These are phyloP conservation scores for Avena sativa DNA, from an alignment of 176 grass and related monocot genomes.

Conservation along the genomic window DNA sequence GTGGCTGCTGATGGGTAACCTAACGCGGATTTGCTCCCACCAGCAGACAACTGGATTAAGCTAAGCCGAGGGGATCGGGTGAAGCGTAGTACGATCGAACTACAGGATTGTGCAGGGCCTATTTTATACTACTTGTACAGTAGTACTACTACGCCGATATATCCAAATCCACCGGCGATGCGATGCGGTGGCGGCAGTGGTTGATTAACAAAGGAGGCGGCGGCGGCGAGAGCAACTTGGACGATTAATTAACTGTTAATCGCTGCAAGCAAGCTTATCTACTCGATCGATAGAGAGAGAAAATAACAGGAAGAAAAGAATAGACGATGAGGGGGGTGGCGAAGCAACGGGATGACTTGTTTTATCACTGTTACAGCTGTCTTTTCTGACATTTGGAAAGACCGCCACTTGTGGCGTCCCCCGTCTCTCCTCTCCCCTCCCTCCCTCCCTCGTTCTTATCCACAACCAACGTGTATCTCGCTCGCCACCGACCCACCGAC, in stretches of 20 bases:
- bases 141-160: not conserved
- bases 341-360: slow-evolving; percentile 21
- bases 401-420: slow-evolving; percentile 59
- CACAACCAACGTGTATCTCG: slow-evolving; percentile 41
- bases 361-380: slow-evolving; percentile 68
- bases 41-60: slow-evolving; percentile 48
- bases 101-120: slow-evolving; percentile 26
- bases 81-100: slow-evolving; percentile 6
- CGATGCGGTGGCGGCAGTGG: not conserved
- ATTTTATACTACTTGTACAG: not conserved
- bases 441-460: slow-evolving; percentile 50
- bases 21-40: slow-evolving; percentile 50
- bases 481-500: slow-evolving; percentile 27
- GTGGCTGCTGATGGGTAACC: slow-evolving; percentile 36
- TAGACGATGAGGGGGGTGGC: not conserved
- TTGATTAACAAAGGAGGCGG: not conserved
- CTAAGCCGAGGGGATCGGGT: not conserved
- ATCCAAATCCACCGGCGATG: not conserved
- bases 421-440: not conserved
- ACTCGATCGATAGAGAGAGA: not conserved
- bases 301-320: not conserved
- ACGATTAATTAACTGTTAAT: slow-evolving; percentile 41
- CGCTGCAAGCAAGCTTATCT: slow-evolving; percentile 49
- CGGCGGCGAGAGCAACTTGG: not conserved
- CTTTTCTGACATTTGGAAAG: slow-evolving; percentile 65